Evolutionary conservation across 495 filamentous ascomycete species (phyloP), one percentile per base, ranked within the genome.

Genomic region (Amphirosellinia nigrospora): DNA sequence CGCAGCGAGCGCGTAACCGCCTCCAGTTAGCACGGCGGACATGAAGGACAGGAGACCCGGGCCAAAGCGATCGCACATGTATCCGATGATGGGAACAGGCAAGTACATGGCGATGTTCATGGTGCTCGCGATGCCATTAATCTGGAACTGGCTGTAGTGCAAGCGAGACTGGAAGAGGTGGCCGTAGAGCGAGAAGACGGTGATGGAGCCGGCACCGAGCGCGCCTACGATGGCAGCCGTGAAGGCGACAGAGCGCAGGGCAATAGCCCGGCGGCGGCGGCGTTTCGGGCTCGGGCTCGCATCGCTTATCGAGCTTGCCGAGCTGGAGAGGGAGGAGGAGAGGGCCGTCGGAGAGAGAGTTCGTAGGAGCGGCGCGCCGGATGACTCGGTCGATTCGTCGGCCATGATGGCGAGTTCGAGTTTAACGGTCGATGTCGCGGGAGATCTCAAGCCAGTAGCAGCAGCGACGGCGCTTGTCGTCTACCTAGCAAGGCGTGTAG

Each of bases 101-200:
- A 96, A 86, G 79, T 99, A 99, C 87, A 96, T 90, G 58, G 92
- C 89, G 21, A 98, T 81, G 75, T 92, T 93, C 10, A 92, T 93
- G 28, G 91, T 88, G 73, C 94, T 95, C 53, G 91, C 90, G 23
- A 98, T 89, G 26, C 89, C 87, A 80, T 99, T 99, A 78, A 99
- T 92, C 73, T 93, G 92, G 65, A 94, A 86, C 81, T 99, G 96
- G 1, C 89, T 90, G 75, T 98, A 99, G 72, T 87, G 90, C 65
- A 99, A 85, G 64, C 90, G 88, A 52, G 89, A 89, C 73, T 96
- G 91, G 79, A 99, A 92, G 50, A 95, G 83, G 67, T 92, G 94
- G 4, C 91, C 95, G 80, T 97, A 99, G 45, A 99, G 86, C 4
- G 93, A 96, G 84, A 93, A 98, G 23, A 93, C 89, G 7, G 92